These are phyloP conservation scores for Parastagonospora avenae DNA, from an alignment of 2,329 filamentous ascomycete genomes.

Conservation along the genomic window DNA sequence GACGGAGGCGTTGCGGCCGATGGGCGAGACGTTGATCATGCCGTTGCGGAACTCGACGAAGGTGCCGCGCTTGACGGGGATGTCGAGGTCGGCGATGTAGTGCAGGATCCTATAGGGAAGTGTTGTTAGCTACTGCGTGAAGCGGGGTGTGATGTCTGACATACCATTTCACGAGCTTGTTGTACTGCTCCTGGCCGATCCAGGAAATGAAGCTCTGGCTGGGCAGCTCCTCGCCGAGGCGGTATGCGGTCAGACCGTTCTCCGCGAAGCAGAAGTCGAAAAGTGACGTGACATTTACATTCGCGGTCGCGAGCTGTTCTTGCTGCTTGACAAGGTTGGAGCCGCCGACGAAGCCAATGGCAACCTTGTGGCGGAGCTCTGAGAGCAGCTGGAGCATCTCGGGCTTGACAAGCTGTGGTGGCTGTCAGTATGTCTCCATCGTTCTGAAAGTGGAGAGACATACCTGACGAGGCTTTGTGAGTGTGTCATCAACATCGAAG, in stretches of 20 bases:
- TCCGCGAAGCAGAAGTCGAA: slow-evolving; percentile 99
- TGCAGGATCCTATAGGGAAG: slow-evolving; percentile 62
- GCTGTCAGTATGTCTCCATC: slow-evolving; percentile 11
- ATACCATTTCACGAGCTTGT: slow-evolving; percentile 70
- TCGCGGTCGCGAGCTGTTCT: slow-evolving; percentile 79
- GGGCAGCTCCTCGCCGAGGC: slow-evolving; percentile 75
- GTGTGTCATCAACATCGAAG: slow-evolving; percentile 94
- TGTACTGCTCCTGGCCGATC: slow-evolving; percentile 86
- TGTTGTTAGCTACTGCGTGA: slow-evolving; percentile 46
- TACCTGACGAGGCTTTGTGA: slow-evolving; percentile 81
- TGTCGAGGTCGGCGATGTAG: slow-evolving; percentile 82
- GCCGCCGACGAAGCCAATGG: slow-evolving; percentile 91
- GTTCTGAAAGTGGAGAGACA: neutral
- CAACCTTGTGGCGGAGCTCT: slow-evolving; percentile 80
- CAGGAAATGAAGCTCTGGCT: slow-evolving; percentile 88
- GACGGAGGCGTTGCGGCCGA: slow-evolving; percentile 83
- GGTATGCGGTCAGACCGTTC: slow-evolving; percentile 92
- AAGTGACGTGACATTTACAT: slow-evolving; percentile 74
- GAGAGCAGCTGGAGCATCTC: slow-evolving; percentile 85
- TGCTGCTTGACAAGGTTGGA: slow-evolving; percentile 93
- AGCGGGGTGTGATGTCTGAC: no score
- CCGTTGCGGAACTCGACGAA: slow-evolving; percentile 90
- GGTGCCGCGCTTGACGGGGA: slow-evolving; percentile 81
- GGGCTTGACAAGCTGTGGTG: slow-evolving; percentile 66
- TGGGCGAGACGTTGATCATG: slow-evolving; percentile 85